These are phyloP conservation scores for Sporisorium graminicola DNA, from an alignment of 1,284 basidiomycete species.

Conservation along the genomic window DNA sequence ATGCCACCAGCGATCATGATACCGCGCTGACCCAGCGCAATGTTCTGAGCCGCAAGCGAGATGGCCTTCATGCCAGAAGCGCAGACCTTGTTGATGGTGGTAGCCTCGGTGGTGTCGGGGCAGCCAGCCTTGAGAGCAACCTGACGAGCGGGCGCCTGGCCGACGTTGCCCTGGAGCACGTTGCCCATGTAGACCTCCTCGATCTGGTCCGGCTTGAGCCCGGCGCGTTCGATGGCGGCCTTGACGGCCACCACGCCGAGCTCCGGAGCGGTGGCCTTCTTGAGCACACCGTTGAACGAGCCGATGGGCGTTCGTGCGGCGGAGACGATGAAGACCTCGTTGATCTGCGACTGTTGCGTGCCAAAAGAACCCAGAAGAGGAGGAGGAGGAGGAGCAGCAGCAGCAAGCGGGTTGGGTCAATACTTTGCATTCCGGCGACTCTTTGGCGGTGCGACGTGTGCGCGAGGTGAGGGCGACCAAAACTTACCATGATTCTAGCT, in stretches of 20 bases:
- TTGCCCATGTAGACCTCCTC: conserved; percentile 98
- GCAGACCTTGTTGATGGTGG: conserved; percentile 88
- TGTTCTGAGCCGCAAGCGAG: conserved; percentile 71
- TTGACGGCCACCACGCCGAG: conserved; percentile 90
- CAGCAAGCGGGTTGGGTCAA: not conserved
- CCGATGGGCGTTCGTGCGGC: conserved; percentile 95
- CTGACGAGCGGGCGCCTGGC: conserved; percentile 72
- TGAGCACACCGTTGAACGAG: conserved; percentile 89
- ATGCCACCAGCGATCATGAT: conserved; percentile 72
- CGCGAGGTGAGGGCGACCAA: too few species aligned
- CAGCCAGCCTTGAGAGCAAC: conserved; percentile 87
- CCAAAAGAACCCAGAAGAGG: not conserved
- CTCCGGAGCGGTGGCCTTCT: conserved; percentile 88
- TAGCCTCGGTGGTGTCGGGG: conserved; percentile 88
- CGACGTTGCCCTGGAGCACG: conserved; percentile 71
- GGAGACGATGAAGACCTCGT: conserved; percentile 90
- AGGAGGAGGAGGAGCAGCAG: too few species aligned
- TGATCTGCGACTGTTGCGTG: conserved; percentile 46
- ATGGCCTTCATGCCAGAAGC: conserved; percentile 72
- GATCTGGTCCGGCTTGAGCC: conserved; percentile 82
- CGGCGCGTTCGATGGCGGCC: conserved; percentile 81
- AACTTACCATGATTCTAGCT: conserved; percentile 61
- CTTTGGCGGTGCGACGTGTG: too few species aligned
- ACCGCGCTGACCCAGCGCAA: conserved; percentile 70
- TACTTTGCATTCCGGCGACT: not conserved